Conservation (phyloP, 148 eudicot species). For the Chenopodium quinoa region DNA sequence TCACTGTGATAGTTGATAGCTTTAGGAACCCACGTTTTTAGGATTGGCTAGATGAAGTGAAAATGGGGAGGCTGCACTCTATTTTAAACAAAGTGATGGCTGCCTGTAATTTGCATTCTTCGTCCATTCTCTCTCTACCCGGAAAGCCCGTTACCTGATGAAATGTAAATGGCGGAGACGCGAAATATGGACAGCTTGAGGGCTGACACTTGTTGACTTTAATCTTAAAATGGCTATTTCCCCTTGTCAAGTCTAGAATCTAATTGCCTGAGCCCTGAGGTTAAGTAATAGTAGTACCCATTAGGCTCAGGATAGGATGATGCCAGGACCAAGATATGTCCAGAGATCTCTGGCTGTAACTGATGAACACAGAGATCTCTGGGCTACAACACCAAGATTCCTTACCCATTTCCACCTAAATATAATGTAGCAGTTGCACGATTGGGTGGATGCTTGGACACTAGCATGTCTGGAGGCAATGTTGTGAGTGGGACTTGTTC, state of each 20-base stretch:
- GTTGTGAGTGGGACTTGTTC: not conserved
- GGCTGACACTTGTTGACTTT: not conserved
- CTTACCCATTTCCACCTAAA: not conserved
- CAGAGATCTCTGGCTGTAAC: not conserved
- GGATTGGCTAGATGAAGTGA: not conserved
- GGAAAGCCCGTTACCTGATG: not conserved
- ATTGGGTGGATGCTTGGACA: not conserved
- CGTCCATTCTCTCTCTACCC: too few relatives aligned
- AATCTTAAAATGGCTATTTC: not conserved
- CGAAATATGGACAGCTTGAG: not conserved
- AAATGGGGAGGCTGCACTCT: not conserved
- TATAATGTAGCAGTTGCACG: not conserved
- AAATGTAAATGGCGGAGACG: not conserved
- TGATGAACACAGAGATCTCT: not conserved
- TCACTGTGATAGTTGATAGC: not conserved
- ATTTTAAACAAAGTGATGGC: not conserved
- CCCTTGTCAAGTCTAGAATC: not conserved
- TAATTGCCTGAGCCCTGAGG: not conserved
- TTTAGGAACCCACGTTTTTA: not conserved
- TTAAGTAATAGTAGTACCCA: not conserved
- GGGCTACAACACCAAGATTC: not conserved
- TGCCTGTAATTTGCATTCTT: not conserved
- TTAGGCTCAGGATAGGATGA: not conserved
- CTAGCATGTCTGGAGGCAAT: not conserved
- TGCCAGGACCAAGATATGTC: not conserved